These are phyloP conservation scores for Dothideomycetes sp. DNA, from an alignment of 2,329 filamentous ascomycete species.

Conservation along the genomic window DNA sequence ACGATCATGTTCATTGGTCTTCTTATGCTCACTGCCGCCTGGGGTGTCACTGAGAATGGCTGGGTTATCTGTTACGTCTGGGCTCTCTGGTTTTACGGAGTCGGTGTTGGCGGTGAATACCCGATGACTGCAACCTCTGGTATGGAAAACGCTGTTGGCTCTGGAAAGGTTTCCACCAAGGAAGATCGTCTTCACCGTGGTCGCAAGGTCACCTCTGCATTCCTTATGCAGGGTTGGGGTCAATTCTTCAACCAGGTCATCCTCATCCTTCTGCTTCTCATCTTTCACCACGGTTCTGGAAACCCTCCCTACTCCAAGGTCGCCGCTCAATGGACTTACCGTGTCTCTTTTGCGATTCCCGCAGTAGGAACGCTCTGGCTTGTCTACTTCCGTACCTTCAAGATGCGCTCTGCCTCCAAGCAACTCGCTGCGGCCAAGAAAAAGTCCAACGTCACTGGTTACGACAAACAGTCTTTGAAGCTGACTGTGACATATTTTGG, in stretches of 20 bases:
- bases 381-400: slow-evolving; percentile 89
- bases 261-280: slow-evolving; percentile 73
- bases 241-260: slow-evolving; percentile 90
- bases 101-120: slow-evolving; percentile 72
- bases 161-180: slow-evolving; percentile 77
- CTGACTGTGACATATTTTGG: slow-evolving; percentile 76
- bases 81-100: slow-evolving; percentile 84
- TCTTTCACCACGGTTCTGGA: slow-evolving; percentile 73
- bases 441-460: slow-evolving; percentile 78
- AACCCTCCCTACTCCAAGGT: slow-evolving; percentile 65
- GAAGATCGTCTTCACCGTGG: slow-evolving; percentile 93
- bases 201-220: slow-evolving; percentile 88
- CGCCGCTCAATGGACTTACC: slow-evolving; percentile 83
- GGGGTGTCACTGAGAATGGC: slow-evolving; percentile 74
- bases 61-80: slow-evolving; percentile 97
- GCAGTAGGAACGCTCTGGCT: slow-evolving; percentile 88
- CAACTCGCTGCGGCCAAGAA: slow-evolving; percentile 75
- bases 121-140: slow-evolving; percentile 93
- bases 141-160: slow-evolving; percentile 81
- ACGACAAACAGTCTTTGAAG: slow-evolving; percentile 74
- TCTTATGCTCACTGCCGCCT: slow-evolving; percentile 80
- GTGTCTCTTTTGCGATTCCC: slow-evolving; percentile 82
- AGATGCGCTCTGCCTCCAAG: slow-evolving; percentile 82
- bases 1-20: slow-evolving; percentile 89
- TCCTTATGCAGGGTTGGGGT: slow-evolving; percentile 98